phyloP scores from a whole-genome alignment of 768 basidiomycete species.

The Piloderma croceum region DNA sequence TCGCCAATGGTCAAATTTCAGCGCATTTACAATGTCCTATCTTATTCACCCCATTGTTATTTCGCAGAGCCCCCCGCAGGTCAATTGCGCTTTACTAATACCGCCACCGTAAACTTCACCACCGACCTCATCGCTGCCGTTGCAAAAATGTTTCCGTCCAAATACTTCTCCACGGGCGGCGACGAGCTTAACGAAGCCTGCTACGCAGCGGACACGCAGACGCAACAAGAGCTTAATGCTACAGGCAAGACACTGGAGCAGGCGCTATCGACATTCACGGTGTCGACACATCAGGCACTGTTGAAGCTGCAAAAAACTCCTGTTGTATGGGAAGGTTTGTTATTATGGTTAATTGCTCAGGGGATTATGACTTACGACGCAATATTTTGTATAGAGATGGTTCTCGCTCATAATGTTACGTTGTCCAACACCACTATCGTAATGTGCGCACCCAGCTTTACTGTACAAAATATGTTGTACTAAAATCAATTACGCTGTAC shows the following conservation, averaged over 20 bases:
- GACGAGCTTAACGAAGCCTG: conserved; percentile 73
- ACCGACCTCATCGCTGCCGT: conserved; percentile 46
- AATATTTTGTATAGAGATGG: conserved; percentile 48
- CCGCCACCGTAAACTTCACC: conserved; percentile 56
- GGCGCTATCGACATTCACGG: conserved; percentile 35
- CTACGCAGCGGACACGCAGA: conserved; percentile 56
- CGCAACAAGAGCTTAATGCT: conserved; percentile 47
- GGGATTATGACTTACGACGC: background rate
- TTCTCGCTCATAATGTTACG: conserved; percentile 46
- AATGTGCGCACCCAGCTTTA: conserved; percentile 34
- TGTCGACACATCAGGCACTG: conserved; percentile 29
- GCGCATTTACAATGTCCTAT: too few species aligned
- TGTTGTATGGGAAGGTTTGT: conserved; percentile 40
- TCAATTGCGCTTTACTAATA: conserved; percentile 68
- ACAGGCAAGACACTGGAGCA: conserved; percentile 36
- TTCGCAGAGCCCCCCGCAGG: conserved; percentile 79
- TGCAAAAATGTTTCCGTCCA: conserved; percentile 47
- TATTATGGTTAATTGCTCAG: background rate
- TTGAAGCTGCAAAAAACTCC: conserved; percentile 38
- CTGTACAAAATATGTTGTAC: conserved; percentile 1
- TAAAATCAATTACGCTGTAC: background rate
- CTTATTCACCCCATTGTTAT: too few species aligned
- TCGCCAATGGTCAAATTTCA: too few species aligned
- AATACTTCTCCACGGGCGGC: conserved; percentile 72
- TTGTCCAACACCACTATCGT: conserved; percentile 47